Percentiles rank a stretch among this genome's conserved stretches.
These are phyloP conservation scores for Phytophthora agathidicida DNA, from an alignment of 352 stramenopile genomes.

Conservation along the genomic window DNA sequence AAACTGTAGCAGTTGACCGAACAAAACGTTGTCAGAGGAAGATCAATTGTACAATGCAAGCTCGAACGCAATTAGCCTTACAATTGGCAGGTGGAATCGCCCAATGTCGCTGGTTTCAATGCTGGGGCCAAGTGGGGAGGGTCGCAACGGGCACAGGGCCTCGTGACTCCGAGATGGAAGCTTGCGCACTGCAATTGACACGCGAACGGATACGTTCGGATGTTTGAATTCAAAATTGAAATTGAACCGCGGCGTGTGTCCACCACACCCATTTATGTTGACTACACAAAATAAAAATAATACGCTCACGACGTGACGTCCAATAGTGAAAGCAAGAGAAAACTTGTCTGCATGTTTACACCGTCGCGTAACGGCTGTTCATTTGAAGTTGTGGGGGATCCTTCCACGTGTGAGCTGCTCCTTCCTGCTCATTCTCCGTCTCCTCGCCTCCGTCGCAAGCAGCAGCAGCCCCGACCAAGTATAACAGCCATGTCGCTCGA, in stretches of 20 bases:
- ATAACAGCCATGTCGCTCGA: conserved; percentile 64
- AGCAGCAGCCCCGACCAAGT: not conserved
- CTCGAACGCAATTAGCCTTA: not conserved
- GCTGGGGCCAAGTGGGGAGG: not conserved
- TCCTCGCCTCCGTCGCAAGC: not conserved
- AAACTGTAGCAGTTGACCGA: conserved; percentile 18
- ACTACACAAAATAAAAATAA: not conserved
- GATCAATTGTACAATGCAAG: conserved; percentile 4
- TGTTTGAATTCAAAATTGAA: conserved; percentile 47
- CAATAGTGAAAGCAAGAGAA: too few relatives aligned
- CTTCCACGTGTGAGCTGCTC: conserved; percentile 28
- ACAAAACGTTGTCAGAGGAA: conserved; percentile 1
- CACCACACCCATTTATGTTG: not conserved
- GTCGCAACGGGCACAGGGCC: not conserved
- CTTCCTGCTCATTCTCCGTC: not conserved
- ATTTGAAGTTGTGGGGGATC: not conserved
- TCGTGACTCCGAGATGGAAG: conserved; percentile 21
- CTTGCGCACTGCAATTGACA: conserved; percentile 33
- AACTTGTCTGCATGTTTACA: too few relatives aligned
- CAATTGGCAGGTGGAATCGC: not conserved
- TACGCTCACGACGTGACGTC: too few relatives aligned
- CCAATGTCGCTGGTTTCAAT: not conserved
- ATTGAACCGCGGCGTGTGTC: conserved; percentile 14
- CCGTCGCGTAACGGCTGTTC: conserved; percentile 23
- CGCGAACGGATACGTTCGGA: conserved; percentile 31